Percentiles rank a stretch among this genome's conserved stretches.
phyloP scores from a whole-genome alignment of 2,329 filamentous ascomycete species.

The Akanthomyces uredinophilus region DNA sequence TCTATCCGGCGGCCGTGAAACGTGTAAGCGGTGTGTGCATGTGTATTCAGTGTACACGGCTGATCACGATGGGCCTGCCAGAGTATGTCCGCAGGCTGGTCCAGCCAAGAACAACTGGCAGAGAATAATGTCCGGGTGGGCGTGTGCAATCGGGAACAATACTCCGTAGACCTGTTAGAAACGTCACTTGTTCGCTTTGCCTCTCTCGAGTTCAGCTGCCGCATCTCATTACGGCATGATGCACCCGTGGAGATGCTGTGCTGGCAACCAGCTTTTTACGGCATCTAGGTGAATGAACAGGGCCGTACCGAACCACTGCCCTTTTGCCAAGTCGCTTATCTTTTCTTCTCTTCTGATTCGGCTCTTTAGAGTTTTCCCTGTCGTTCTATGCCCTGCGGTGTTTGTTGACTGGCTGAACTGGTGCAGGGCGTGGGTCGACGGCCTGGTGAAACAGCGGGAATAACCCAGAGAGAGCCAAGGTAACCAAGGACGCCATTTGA shows the following conservation, averaged over 20 bases:
- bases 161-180: no score
- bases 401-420: not conserved
- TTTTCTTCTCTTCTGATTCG: not conserved
- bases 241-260: not conserved
- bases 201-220: not conserved
- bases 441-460: slow-evolving; percentile 7
- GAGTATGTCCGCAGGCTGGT: not conserved
- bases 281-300: not conserved
- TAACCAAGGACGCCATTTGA: not conserved
- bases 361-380: not conserved
- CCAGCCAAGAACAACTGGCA: not conserved
- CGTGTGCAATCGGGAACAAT: not conserved
- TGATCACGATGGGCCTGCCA: not conserved
- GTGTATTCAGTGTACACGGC: not conserved
- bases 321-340: not conserved
- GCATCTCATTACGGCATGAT: not conserved
- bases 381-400: not conserved
- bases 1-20: not conserved
- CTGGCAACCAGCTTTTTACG: not conserved
- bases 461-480: not conserved
- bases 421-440: not conserved
- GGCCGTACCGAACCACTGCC: not conserved
- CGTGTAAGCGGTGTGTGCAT: not conserved
- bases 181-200: not conserved
- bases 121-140: not conserved